Evolutionary conservation across 768 basidiomycete genomes (phyloP).

Genomic region (Lanmaoa pseudosensibilis): DNA sequence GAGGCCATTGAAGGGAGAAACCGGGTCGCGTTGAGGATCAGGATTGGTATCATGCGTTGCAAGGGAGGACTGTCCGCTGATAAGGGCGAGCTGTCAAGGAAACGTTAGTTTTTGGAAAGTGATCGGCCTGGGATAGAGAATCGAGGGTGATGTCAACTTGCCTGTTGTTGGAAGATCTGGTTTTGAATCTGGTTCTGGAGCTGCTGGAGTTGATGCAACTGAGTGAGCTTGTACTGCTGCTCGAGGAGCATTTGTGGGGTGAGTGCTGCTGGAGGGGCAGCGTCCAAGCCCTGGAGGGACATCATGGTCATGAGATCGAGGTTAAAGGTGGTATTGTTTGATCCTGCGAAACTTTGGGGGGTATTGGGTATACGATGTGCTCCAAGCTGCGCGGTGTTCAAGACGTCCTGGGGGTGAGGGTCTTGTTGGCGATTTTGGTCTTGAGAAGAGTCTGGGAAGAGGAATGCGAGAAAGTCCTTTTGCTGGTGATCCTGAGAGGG

Average conservation of each 20-base stretch:
- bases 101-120: slow-evolving; percentile 12
- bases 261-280: slow-evolving; percentile 17
- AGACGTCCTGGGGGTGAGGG: slow-evolving; percentile 14
- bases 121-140: slow-evolving; percentile 3
- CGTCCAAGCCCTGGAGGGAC: slow-evolving; percentile 44
- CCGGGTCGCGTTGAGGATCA: slow-evolving; percentile 37
- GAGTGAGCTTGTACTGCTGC: slow-evolving; percentile 76
- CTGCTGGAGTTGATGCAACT: slow-evolving; percentile 76
- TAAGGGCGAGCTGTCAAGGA: slow-evolving; percentile 59
- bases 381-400: background rate
- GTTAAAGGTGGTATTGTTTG: slow-evolving; percentile 13
- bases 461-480: slow-evolving; percentile 37
- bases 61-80: slow-evolving; percentile 44
- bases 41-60: slow-evolving; percentile 39
- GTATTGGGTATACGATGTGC: slow-evolving; percentile 15
- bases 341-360: slow-evolving; percentile 8
- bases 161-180: slow-evolving; percentile 90
- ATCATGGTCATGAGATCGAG: slow-evolving; percentile 50
- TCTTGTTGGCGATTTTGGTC: slow-evolving; percentile 31
- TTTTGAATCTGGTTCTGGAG: slow-evolving; percentile 83
- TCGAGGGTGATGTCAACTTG: slow-evolving; percentile 32
- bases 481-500: slow-evolving; percentile 32
- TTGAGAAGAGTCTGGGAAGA: slow-evolving; percentile 32
- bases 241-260: slow-evolving; percentile 59
- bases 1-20: slow-evolving; percentile 47